Percentiles rank a stretch among this genome's conserved stretches.
Conservation (phyloP, 441 rosid genomes). For the Arabidopsis lyrata region DNA sequence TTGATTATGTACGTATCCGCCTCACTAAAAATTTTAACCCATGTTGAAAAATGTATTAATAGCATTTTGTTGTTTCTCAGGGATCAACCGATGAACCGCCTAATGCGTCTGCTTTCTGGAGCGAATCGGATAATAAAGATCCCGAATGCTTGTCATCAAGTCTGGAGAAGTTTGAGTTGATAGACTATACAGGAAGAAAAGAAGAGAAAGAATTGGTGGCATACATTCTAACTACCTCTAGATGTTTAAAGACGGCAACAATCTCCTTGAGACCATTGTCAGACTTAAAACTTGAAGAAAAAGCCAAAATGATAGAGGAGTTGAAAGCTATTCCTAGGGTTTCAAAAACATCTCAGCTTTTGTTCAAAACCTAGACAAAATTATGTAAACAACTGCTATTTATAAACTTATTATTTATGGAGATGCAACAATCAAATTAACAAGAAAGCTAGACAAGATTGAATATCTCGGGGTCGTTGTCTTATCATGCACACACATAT, state of each 20-base stretch:
- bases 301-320: not conserved
- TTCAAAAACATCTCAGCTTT: too few relatives aligned
- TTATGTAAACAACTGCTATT: too few relatives aligned
- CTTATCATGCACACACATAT: too few relatives aligned
- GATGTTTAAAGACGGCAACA: constrained; percentile 1
- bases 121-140: not conserved
- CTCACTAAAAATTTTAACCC: not conserved
- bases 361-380: not conserved
- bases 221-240: constrained; percentile 6
- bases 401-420: not conserved
- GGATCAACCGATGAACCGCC: not conserved
- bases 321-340: too few relatives aligned
- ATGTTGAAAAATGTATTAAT: not conserved
- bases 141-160: constrained; percentile 3
- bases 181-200: not conserved
- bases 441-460: too few relatives aligned
- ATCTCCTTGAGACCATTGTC: not conserved
- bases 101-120: not conserved
- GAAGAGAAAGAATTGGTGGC: not conserved
- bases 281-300: not conserved
- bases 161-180: not conserved
- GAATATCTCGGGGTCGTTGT: too few relatives aligned
- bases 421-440: not conserved
- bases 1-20: not conserved
- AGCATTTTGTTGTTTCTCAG: not conserved